Percentiles rank a stretch among this genome's conserved stretches.
Evolutionary conservation across 306 rosid species (phyloP).

Genomic region (Prunus fruticosa): DNA sequence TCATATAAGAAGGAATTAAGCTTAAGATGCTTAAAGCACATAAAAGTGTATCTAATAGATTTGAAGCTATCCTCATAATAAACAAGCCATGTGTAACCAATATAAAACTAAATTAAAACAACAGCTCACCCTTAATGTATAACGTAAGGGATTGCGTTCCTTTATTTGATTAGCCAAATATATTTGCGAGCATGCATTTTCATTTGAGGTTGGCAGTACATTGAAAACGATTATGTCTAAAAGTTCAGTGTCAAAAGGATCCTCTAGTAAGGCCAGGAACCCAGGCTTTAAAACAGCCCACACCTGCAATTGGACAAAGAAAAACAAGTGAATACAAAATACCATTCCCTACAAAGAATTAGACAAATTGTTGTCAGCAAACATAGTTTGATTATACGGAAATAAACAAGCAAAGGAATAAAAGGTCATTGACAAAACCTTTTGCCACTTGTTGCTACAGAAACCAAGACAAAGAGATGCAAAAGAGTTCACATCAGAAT

Average conservation of each 20-base stretch:
- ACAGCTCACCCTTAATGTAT: slow-evolving; percentile 34
- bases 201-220: slow-evolving; percentile 26
- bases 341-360: neutral
- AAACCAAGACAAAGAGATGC: slow-evolving; percentile 14
- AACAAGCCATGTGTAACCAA: neutral
- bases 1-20: neutral
- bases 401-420: neutral
- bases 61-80: too few species aligned
- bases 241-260: slow-evolving; percentile 41
- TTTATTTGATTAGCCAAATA: slow-evolving; percentile 38
- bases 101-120: neutral
- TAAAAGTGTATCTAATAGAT: neutral
- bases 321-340: neutral
- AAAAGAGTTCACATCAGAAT: slow-evolving; percentile 32
- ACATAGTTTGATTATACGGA: neutral
- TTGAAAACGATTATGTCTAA: slow-evolving; percentile 42
- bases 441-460: slow-evolving; percentile 44
- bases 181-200: slow-evolving; percentile 17
- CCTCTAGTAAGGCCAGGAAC: slow-evolving; percentile 46
- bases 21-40: neutral
- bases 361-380: neutral
- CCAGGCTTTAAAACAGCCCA: slow-evolving; percentile 59
- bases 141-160: slow-evolving; percentile 39
- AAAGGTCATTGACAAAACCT: slow-evolving; percentile 29
- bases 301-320: slow-evolving; percentile 28